Conservation (phyloP, 1,284 basidiomycete species). For the Malassezia japonica region DNA sequence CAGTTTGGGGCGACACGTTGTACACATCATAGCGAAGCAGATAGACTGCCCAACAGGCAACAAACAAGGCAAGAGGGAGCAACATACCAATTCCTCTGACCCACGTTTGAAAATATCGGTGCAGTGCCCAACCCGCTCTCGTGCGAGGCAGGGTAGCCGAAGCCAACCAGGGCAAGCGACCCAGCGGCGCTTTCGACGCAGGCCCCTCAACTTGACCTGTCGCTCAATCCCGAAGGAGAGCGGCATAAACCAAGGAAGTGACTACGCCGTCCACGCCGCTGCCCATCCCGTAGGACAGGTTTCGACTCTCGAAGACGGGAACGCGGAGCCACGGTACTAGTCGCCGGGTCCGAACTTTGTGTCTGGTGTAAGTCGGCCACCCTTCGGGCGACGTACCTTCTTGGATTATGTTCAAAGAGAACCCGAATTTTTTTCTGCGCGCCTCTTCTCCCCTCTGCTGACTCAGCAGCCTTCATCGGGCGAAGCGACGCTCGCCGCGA, state of each 20-base stretch:
- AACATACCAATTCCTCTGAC: background rate
- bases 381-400: constrained; percentile 7
- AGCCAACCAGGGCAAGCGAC: background rate
- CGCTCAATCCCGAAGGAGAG: constrained; percentile 19
- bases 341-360: constrained; percentile 17
- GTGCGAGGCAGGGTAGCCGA: constrained; percentile 1
- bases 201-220: constrained; percentile 1
- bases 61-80: too few relatives aligned
- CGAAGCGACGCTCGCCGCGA: background rate
- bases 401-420: constrained; percentile 19
- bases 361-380: constrained; percentile 7
- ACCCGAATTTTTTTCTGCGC: background rate
- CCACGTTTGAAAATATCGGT: constrained; percentile 3
- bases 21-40: constrained; percentile 15
- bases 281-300: constrained; percentile 12
- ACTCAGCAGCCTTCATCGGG: background rate
- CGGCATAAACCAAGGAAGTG: constrained; percentile 5
- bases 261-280: background rate
- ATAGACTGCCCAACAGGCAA: too few relatives aligned
- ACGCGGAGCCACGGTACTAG: constrained; percentile 16
- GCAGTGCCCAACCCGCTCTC: constrained; percentile 5
- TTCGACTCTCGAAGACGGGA: constrained; percentile 19
- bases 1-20: constrained; percentile 21
- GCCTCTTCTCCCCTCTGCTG: background rate
- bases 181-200: background rate